Base-by-base conservation (phyloP, 2,329 filamentous ascomycete genomes). In the Blastomyces silverae region DNA sequence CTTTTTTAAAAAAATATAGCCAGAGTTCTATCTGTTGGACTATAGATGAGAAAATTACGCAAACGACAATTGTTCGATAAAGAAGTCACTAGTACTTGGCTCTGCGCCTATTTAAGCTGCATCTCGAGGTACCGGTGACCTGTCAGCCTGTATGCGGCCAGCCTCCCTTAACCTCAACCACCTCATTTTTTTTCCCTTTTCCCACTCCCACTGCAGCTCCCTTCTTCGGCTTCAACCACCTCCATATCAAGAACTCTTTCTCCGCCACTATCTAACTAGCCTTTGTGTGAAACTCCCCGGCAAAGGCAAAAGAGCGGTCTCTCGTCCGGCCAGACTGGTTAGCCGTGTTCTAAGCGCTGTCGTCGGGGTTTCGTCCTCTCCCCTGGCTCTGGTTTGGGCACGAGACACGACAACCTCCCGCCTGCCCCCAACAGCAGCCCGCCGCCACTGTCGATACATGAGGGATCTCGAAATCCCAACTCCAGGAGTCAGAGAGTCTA, bases 271-370 rank as follows among this genome's bases (percentile, higher is more conserved):
- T 7, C 15, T n/a, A 17, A 48, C 50, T 53, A 20, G 13, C 25
- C 50, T 53, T 25, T 53, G 50, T 28, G 50, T 53, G 50, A 53
- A 31, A 28, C 50, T 25, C 15, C 25, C 28, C 50, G 25, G 50
- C 50, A 53, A 53, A 53, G 50, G 13, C 50, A 53, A 53, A 17
- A 31, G 20, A 4, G 10, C 22, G 13, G 13, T 22, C 48, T 52
- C 7, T n/a, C 22, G 48, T 52, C n/a, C 22, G n/a, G n/a, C 55
- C 13, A 10, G 17, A 34, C 55, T 8, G 15, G 34, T 20, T 59
- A 59, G 56, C 37, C 56, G 10, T 20, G 17, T 44, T n/a, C 59
- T 52, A 61, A 50, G 37, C 57, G 59, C 59, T 61, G 44, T 28
- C 59, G 44, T 28, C 59, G 25, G 28, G 17, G 42, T 48, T 61